Conservation (phyloP, 768 basidiomycete genomes). For the Hypsizygus marmoreus region DNA sequence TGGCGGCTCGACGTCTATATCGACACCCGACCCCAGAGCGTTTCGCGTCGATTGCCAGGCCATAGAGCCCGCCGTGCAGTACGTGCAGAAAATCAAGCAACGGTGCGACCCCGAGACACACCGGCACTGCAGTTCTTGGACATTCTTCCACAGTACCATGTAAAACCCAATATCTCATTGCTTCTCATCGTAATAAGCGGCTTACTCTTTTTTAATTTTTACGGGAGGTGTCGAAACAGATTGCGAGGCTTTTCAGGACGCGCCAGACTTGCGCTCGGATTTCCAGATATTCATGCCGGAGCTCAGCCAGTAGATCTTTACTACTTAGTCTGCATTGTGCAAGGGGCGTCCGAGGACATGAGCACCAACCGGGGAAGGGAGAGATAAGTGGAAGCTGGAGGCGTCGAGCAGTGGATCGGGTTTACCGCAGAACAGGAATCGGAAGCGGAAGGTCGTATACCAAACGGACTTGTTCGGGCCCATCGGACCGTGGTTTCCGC, state of each 20-base stretch:
- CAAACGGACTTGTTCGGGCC: too few relatives aligned
- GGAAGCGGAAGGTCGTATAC: conserved; percentile 66
- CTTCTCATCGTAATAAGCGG: conserved; percentile 13
- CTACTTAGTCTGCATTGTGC: conserved; percentile 34
- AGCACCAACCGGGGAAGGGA: conserved; percentile 34
- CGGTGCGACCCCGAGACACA: conserved; percentile 91
- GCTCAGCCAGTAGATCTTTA: conserved; percentile 50
- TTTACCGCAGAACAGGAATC: conserved; percentile 65
- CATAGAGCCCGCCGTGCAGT: conserved; percentile 84
- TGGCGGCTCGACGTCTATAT: conserved; percentile 10
- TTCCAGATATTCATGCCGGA: conserved; percentile 79
- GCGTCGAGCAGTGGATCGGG: conserved; percentile 33
- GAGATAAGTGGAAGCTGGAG: conserved; percentile 50
- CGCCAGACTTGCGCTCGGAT: conserved; percentile 71
- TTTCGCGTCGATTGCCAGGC: conserved; percentile 43
- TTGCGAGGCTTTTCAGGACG: conserved; percentile 72
- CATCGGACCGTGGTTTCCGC: too few relatives aligned
- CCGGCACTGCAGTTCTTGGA: conserved; percentile 75
- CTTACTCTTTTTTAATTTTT: conserved; percentile 8
- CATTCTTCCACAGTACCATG: conserved; percentile 67
- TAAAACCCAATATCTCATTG: conserved; percentile 46
- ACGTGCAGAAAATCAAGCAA: conserved; percentile 96
- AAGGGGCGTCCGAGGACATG: conserved; percentile 35
- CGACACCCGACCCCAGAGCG: conserved; percentile 36
- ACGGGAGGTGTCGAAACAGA: conserved; percentile 66